phyloP scores from a whole-genome alignment of 495 filamentous ascomycete genomes.

The Talaromyces wortmannii region DNA sequence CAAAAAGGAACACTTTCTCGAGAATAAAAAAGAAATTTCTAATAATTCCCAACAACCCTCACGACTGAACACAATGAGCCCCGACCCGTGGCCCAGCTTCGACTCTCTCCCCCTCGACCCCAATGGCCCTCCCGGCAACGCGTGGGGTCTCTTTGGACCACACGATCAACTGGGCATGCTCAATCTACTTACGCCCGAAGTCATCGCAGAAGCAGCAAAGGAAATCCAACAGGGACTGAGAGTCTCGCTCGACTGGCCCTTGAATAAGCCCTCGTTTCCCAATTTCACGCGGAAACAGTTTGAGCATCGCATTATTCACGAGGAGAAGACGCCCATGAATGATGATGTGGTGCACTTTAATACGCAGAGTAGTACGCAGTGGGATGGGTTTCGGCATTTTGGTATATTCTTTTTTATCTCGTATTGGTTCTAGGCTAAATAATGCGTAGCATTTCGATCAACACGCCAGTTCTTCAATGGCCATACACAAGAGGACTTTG shows the following conservation, averaged over 20 bases:
- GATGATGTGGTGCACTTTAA: background rate
- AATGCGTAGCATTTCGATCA: too few species aligned
- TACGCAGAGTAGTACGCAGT: background rate
- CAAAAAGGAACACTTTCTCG: too few species aligned
- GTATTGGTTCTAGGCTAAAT: too few species aligned
- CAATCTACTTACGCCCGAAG: conserved; percentile 40
- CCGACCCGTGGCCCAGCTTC: conserved; percentile 12
- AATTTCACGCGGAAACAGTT: conserved; percentile 21
- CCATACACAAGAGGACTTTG: too few species aligned
- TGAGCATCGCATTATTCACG: conserved; percentile 19
- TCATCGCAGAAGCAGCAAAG: conserved; percentile 30
- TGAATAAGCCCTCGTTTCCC: conserved; percentile 21
- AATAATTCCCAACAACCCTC: too few species aligned
- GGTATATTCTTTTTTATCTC: background rate
- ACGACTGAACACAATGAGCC: too few species aligned
- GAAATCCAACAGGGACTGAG: conserved; percentile 46
- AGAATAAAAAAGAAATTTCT: too few species aligned
- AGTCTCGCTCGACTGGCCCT: conserved; percentile 34
- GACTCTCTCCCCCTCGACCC: conserved; percentile 30
- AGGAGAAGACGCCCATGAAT: background rate
- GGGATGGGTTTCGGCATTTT: background rate
- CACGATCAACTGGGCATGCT: conserved; percentile 39
- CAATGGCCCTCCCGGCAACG: conserved; percentile 33
- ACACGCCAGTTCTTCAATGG: too few species aligned
- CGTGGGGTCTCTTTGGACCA: conserved; percentile 42